A percentile compares a stretch with the other conserved stretches of the same genome.
Conservation (phyloP, 2,329 filamentous ascomycete genomes). For the Podosphaera xanthii region DNA sequence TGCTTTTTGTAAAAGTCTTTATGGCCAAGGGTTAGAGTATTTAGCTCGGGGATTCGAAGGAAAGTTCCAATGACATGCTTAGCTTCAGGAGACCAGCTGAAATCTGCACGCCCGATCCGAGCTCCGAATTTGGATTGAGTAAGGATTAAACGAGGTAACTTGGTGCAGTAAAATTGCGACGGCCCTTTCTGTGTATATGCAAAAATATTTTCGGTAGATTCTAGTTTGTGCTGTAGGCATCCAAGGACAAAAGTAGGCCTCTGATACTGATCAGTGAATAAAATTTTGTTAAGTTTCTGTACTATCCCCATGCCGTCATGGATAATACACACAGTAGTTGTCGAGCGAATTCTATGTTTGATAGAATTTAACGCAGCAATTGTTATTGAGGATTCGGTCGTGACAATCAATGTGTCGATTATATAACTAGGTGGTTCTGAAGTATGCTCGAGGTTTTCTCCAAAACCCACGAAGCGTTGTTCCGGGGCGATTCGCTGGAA, state of each 20-base stretch:
- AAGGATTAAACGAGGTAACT: conserved; percentile 4
- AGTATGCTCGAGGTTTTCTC: conserved; percentile 6
- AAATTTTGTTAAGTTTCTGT: conserved; percentile 47
- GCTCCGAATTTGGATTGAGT: conserved; percentile 1
- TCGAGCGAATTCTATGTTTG: conserved; percentile 38
- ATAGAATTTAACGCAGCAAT: conserved; percentile 33
- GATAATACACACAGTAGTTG: conserved; percentile 52
- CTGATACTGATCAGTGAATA: conserved; percentile 42
- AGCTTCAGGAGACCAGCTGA: conserved; percentile 22
- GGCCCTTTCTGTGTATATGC: conserved; percentile 19
- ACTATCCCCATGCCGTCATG: conserved; percentile 66
- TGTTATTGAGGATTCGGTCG: conserved; percentile 36
- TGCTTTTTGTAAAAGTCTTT: conserved; percentile 47
- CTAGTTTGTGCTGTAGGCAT: conserved; percentile 18
- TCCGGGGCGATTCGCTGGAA: conserved; percentile 3
- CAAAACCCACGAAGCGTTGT: conserved; percentile 11
- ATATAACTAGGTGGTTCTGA: conserved; percentile 12
- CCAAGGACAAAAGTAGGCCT: conserved; percentile 49
- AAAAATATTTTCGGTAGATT: conserved; percentile 18
- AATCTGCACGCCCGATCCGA: conserved; percentile 7
- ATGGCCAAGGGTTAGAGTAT: conserved; percentile 32
- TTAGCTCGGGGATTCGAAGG: conserved; percentile 35
- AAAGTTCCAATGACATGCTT: conserved; percentile 41
- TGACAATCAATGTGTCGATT: conserved; percentile 52
- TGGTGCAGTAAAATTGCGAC: conserved; percentile 18